These are phyloP conservation scores for Aspergillus affinis DNA, from an alignment of 495 filamentous ascomycete species.

Conservation along the genomic window DNA sequence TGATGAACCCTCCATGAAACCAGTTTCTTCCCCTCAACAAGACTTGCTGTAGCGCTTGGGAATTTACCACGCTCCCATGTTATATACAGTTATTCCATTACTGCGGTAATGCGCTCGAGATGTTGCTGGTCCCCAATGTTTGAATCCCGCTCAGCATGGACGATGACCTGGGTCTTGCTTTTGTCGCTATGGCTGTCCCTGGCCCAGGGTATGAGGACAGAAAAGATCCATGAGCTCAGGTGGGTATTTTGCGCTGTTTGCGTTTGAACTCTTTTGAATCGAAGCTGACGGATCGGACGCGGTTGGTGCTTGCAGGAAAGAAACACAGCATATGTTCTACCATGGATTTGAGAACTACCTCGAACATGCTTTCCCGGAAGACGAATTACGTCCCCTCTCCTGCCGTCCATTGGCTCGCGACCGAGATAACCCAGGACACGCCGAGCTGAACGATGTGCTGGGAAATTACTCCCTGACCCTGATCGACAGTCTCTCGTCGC, in stretches of 20 bases:
- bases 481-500: constrained; percentile 89
- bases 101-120: constrained; percentile 47
- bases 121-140: constrained; percentile 43
- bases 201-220: constrained; percentile 42
- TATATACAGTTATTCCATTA: constrained; percentile 24
- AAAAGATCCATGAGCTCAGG: constrained; percentile 44
- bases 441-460: constrained; percentile 91
- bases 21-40: not conserved
- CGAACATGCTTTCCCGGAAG: constrained; percentile 90
- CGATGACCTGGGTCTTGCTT: constrained; percentile 42
- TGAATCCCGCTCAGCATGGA: constrained; percentile 36
- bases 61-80: constrained; percentile 28
- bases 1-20: not conserved
- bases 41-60: not conserved
- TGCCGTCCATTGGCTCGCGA: constrained; percentile 84
- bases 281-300: not conserved
- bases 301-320: constrained; percentile 48
- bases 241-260: constrained; percentile 13
- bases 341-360: constrained; percentile 98
- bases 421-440: constrained; percentile 71
- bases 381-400: constrained; percentile 87
- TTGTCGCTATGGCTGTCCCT: constrained; percentile 40
- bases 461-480: constrained; percentile 96
- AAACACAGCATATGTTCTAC: constrained; percentile 92
- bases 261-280: not conserved